Evolutionary conservation across 345 rosid genomes (phyloP).

Genomic region (Mercurialis annua): DNA sequence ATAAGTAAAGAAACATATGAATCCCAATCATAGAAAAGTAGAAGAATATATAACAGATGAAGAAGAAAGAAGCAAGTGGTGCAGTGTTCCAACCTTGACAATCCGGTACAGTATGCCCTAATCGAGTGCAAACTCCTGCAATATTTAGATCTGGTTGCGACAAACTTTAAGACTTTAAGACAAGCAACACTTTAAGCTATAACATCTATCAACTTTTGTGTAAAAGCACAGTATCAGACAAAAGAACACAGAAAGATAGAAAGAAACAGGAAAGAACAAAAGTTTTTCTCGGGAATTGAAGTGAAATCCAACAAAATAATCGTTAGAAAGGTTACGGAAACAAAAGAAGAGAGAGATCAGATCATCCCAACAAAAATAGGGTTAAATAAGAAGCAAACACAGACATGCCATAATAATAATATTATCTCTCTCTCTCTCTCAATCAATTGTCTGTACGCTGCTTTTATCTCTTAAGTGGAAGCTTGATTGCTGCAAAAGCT

Average conservation of each 20-base stretch:
- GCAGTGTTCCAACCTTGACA: constrained; percentile 23
- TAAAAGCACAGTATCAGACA: constrained; percentile 31
- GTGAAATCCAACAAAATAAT: constrained; percentile 17
- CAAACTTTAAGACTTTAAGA: constrained; percentile 9
- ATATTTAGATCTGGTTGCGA: constrained; percentile 34
- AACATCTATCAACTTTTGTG: constrained; percentile 6
- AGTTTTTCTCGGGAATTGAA: constrained; percentile 64
- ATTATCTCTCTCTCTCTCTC: constrained; percentile 25
- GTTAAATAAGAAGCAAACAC: constrained; percentile 48
- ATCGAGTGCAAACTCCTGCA: constrained; percentile 16
- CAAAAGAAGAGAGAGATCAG: constrained; percentile 39
- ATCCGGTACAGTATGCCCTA: constrained; percentile 1
- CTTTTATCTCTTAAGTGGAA: constrained; percentile 34
- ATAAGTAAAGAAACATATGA: not conserved
- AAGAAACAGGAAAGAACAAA: constrained; percentile 15
- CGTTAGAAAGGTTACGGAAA: constrained; percentile 13
- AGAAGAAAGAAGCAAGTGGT: constrained; percentile 17
- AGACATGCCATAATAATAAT: constrained; percentile 60
- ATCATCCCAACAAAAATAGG: constrained; percentile 78
- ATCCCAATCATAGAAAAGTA: not conserved
- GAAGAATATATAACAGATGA: constrained; percentile 9
- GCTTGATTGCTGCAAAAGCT: constrained; percentile 80
- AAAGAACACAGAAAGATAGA: constrained; percentile 24
- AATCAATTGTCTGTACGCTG: no score
- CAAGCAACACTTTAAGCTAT: constrained; percentile 6